These are phyloP conservation scores for Casuarina equisetifolia DNA, from an alignment of 306 rosid species.

Conservation along the genomic window DNA sequence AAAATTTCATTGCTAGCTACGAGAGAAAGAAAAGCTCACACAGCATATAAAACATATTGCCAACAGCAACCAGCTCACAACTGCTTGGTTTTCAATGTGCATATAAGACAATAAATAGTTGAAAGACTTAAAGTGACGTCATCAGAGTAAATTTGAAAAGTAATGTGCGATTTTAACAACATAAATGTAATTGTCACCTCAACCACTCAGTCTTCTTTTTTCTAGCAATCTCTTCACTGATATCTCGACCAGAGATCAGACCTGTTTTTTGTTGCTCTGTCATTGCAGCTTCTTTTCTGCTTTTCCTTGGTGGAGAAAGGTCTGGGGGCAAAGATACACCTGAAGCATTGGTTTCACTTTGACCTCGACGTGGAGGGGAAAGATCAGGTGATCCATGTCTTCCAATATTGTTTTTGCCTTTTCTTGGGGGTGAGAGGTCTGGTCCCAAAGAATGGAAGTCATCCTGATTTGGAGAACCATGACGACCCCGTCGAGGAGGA, in stretches of 20 bases:
- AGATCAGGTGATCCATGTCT: conserved; percentile 27
- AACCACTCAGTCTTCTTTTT: conserved; percentile 59
- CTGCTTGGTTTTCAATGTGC: background rate
- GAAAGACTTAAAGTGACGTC: background rate
- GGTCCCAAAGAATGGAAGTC: conserved; percentile 29
- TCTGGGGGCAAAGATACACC: conserved; percentile 38
- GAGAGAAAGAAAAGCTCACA: background rate
- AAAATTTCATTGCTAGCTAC: background rate
- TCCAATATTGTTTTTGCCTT: conserved; percentile 39
- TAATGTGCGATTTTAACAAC: conserved; percentile 2
- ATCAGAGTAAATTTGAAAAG: conserved; percentile 1
- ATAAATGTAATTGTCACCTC: conserved; percentile 45
- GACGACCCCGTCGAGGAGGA: conserved; percentile 45
- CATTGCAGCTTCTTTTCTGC: conserved; percentile 37
- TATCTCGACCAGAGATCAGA: conserved; percentile 70
- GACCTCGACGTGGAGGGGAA: conserved; percentile 26
- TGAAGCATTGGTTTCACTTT: conserved; percentile 30
- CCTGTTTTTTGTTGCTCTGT: conserved; percentile 59
- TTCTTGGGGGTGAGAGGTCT: conserved; percentile 78
- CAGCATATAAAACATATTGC: conserved; percentile 7
- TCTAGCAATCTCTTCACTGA: conserved; percentile 68
- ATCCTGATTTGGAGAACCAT: conserved; percentile 37
- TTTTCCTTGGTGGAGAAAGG: conserved; percentile 72
- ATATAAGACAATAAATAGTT: background rate
- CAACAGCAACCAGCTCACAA: background rate